Evolutionary conservation across 2,329 filamentous ascomycete genomes (phyloP), one percentile per base, ranked within the genome.

Genomic region (Capronia coronata): DNA sequence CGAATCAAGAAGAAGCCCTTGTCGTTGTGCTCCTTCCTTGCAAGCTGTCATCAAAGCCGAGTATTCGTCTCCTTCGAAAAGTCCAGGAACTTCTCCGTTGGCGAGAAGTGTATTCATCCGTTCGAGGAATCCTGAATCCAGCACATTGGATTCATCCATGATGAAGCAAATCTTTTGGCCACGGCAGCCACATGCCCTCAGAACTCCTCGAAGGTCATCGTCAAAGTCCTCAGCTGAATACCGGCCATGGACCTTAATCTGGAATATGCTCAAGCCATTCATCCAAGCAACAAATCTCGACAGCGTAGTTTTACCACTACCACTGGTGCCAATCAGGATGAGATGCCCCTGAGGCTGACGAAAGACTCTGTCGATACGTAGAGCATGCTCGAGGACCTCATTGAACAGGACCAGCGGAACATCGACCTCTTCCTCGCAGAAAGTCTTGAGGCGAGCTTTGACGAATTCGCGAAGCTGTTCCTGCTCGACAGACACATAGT

Each of bases 161-260:
- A 99, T 96, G 75, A 99, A 99, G 72, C 94, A 98, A 42, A 99
- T 94, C 75, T 97, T 97, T 67, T 99, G 93, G 29, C 93, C 93
- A 74, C 96, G 96, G 74, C 91, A 97, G 56, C 93, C 93, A 61
- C 88, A 94, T 49, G 93, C 82, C 39, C 93, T 84, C 34, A 99
- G 80, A 7, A 99, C 93, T 64, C 90, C 91, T 58, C 94, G 82
- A 29, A 99, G 75, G 67, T 99, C 93, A 51, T 99, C 94, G 64
- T 99, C 93, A 64, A 99, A 99, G 71, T 99, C 93, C 65, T 97
- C 93, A 1, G 87, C 87, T 13, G 93, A 96, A 71, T 98, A 99
- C 66, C 91, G 96, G 58, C 93, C 93, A 63, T 99, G 93, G 0
- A 98, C 93, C 75, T 98, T 99, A 77, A 99, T 98, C 71, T 99